Conservation (phyloP, 2,329 filamentous ascomycete species). For the Pseudocercospora ulei region DNA sequence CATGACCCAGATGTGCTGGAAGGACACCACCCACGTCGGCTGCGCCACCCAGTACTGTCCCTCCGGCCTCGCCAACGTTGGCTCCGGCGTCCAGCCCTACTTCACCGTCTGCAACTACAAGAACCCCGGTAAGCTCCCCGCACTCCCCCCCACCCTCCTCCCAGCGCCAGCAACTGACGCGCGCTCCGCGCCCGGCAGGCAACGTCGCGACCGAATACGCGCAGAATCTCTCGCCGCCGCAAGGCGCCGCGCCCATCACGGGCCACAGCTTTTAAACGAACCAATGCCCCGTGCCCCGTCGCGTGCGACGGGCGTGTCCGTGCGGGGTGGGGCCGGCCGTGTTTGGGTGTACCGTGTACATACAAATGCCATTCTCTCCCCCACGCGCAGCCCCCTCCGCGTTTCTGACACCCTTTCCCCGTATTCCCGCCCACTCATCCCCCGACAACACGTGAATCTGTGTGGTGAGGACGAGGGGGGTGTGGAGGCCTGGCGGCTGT, state of each 20-base stretch:
- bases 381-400: no score
- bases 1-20: slow-evolving; percentile 67
- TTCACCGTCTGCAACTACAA: slow-evolving; percentile 85
- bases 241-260: slow-evolving; percentile 1
- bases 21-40: slow-evolving; percentile 51
- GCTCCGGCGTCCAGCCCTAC: slow-evolving; percentile 42
- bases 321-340: no score
- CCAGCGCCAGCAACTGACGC: not conserved
- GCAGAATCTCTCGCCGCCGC: slow-evolving; percentile 1
- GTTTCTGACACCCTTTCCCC: no score
- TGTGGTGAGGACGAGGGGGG: no score
- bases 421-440: no score
- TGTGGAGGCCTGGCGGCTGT: no score
- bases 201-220: slow-evolving; percentile 23
- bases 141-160: no score
- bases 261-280: slow-evolving; percentile 3
- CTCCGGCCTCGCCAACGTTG: slow-evolving; percentile 43
- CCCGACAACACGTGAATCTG: no score
- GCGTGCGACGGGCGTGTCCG: no score
- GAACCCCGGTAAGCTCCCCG: slow-evolving; percentile 53
- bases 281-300: no score
- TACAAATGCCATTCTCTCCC: no score
- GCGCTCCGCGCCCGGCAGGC: slow-evolving; percentile 24
- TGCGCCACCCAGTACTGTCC: slow-evolving; percentile 52
- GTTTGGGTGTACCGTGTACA: no score